Conservation (phyloP, 1,139 yeast species). For the Blastobotrys raffinosifermentans region DNA sequence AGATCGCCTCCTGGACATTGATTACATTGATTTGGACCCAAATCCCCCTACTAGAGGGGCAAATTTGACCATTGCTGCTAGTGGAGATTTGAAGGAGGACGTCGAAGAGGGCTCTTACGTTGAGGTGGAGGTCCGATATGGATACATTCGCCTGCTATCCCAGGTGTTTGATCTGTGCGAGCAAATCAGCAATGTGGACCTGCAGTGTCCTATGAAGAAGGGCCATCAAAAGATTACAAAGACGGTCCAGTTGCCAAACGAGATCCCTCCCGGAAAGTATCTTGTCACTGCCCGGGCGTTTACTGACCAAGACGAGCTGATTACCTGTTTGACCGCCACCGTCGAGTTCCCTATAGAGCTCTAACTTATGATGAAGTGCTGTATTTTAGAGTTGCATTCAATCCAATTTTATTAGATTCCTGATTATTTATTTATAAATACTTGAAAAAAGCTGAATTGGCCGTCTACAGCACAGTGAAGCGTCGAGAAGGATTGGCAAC, state of each 20-base stretch:
- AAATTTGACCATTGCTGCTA: constrained; percentile 71
- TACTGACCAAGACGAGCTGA: constrained; percentile 70
- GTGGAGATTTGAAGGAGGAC: constrained; percentile 51
- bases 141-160: constrained; percentile 78
- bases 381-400: neutral
- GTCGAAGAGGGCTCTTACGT: constrained; percentile 85
- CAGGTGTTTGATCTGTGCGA: constrained; percentile 90
- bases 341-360: constrained; percentile 38
- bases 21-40: constrained; percentile 59
- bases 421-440: neutral
- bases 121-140: constrained; percentile 87
- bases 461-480: no score
- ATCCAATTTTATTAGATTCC: neutral
- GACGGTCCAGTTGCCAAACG: constrained; percentile 77
- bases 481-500: no score
- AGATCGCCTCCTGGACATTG: constrained; percentile 58
- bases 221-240: constrained; percentile 66
- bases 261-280: constrained; percentile 94
- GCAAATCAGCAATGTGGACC: constrained; percentile 71
- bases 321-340: constrained; percentile 80
- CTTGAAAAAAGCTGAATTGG: neutral
- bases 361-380: neutral
- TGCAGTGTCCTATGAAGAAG: constrained; percentile 64
- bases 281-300: constrained; percentile 82
- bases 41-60: constrained; percentile 84